phyloP scores from a whole-genome alignment of 2,329 filamentous ascomycete genomes.

The Teratosphaeria destructans region DNA sequence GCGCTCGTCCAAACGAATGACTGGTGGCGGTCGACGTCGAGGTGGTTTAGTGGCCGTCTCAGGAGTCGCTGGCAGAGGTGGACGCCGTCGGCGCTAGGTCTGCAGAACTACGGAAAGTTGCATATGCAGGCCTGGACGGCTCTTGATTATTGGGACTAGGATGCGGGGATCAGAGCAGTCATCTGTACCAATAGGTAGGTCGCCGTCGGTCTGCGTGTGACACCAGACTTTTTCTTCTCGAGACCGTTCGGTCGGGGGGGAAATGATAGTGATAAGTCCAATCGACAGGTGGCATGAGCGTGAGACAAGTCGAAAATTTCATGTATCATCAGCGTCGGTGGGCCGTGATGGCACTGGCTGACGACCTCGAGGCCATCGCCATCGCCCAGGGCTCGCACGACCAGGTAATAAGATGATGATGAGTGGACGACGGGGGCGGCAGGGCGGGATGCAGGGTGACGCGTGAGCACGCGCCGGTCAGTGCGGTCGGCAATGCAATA shows the following conservation, averaged over 20 bases:
- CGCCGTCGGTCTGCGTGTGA: not conserved
- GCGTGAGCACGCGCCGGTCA: not conserved
- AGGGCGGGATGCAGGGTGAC: not conserved
- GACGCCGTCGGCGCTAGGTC: not conserved
- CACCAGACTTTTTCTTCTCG: not conserved
- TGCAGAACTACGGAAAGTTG: not conserved
- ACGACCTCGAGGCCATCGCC: not conserved
- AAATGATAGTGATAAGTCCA: not conserved
- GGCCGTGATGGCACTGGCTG: not conserved
- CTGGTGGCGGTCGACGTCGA: conserved; percentile 5
- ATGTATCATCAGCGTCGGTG: not conserved
- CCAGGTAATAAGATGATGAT: not conserved
- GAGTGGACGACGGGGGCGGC: not conserved
- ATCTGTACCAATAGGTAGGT: not conserved
- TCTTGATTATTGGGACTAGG: not conserved
- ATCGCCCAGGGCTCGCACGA: not conserved
- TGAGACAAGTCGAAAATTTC: not conserved
- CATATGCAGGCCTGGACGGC: not conserved
- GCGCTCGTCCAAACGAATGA: not conserved
- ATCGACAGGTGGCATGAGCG: not conserved
- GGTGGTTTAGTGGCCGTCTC: conserved; percentile 8
- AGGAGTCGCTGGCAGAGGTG: conserved; percentile 9
- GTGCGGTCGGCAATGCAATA: not conserved
- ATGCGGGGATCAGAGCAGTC: not conserved
- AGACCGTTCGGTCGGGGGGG: not conserved